phyloP scores from a whole-genome alignment of 306 rosid species.

The Cicer chorassanicum region DNA sequence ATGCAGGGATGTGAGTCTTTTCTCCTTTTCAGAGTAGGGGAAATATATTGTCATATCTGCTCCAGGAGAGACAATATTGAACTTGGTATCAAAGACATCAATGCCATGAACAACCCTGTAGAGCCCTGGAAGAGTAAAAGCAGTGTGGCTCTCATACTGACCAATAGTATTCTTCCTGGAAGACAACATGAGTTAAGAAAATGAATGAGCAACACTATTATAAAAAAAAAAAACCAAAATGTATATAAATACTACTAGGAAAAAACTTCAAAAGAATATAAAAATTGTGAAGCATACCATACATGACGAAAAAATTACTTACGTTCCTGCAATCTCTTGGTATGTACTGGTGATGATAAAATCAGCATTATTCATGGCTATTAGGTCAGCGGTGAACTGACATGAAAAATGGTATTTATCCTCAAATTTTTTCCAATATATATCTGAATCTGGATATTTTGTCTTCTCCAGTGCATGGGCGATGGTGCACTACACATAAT shows the following conservation, averaged over 20 bases:
- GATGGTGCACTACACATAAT: constrained; percentile 74
- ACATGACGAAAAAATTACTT: constrained; percentile 48
- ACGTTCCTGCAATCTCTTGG: constrained; percentile 98
- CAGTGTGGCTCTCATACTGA: constrained; percentile 90
- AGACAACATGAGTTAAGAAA: constrained; percentile 30
- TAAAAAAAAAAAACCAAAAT: not conserved
- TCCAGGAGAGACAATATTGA: constrained; percentile 97
- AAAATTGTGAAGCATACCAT: not conserved
- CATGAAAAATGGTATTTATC: constrained; percentile 91
- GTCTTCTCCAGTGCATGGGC: constrained; percentile 97
- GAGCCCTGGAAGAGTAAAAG: constrained; percentile 89
- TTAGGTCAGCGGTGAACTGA: constrained; percentile 91
- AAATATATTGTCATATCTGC: constrained; percentile 88
- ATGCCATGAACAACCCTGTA: constrained; percentile 95
- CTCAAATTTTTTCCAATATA: constrained; percentile 85
- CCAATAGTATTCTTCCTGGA: constrained; percentile 91
- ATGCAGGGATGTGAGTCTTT: constrained; percentile 81
- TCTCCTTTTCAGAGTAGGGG: constrained; percentile 77
- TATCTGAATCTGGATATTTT: constrained; percentile 88
- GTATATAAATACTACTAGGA: not conserved
- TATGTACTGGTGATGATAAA: constrained; percentile 96
- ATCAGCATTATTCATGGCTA: constrained; percentile 94
- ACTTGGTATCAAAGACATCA: constrained; percentile 97
- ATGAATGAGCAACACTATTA: constrained; percentile 21
- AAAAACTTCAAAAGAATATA: not conserved